phyloP scores from a whole-genome alignment of 2,329 filamentous ascomycete species.

The Pseudophaeomoniella oleicola region DNA sequence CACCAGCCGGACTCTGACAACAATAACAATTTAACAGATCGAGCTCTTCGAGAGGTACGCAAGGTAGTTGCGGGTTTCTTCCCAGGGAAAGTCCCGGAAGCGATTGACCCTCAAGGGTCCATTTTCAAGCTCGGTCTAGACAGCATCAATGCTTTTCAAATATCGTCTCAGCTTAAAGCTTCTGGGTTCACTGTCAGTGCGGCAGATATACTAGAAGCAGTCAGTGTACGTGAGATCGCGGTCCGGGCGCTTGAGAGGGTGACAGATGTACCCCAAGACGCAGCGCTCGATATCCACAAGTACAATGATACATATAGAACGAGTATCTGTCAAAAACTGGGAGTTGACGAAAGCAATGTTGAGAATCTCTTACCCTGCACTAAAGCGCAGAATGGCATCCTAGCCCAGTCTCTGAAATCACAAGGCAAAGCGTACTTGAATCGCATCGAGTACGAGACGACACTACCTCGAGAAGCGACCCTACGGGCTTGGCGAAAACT shows the following conservation, averaged over 20 bases:
- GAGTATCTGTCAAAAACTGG: slow-evolving; percentile 16
- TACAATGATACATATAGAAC: too few species aligned
- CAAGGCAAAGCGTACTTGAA: slow-evolving; percentile 63
- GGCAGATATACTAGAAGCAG: slow-evolving; percentile 56
- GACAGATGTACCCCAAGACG: too few species aligned
- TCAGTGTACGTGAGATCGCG: slow-evolving; percentile 10
- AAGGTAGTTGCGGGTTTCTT: slow-evolving; percentile 12
- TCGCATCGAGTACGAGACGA: slow-evolving; percentile 42
- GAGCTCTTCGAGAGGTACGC: slow-evolving; percentile 8
- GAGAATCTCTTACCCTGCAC: slow-evolving; percentile 63
- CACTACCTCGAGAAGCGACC: slow-evolving; percentile 24
- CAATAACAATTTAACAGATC: background rate
- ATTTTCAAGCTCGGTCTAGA: slow-evolving; percentile 84
- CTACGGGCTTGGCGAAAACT: slow-evolving; percentile 45
- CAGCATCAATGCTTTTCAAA: slow-evolving; percentile 72
- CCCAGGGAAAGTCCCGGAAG: slow-evolving; percentile 15
- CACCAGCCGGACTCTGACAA: background rate
- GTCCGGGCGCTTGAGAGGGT: too few species aligned
- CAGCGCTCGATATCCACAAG: too few species aligned
- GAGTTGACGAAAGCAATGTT: slow-evolving; percentile 22
- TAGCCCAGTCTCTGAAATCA: slow-evolving; percentile 58
- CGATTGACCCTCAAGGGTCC: slow-evolving; percentile 36
- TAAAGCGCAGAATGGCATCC: slow-evolving; percentile 62
- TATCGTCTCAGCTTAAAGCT: slow-evolving; percentile 53
- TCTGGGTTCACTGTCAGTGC: slow-evolving; percentile 46